Base-by-base conservation (phyloP, 2,329 filamentous ascomycete genomes). In the Pyricularia pennisetigena region DNA sequence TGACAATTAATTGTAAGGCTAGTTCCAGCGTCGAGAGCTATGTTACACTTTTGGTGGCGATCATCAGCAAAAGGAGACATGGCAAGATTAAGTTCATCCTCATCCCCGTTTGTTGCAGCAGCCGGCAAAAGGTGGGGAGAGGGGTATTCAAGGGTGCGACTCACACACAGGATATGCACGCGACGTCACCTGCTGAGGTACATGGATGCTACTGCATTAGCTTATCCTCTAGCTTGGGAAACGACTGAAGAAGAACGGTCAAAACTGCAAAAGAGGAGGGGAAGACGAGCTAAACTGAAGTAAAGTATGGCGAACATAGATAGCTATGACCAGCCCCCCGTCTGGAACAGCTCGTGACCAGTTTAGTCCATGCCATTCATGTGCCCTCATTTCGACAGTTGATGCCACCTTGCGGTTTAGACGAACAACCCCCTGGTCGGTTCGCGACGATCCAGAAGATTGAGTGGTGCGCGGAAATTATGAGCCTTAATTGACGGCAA, bases 381-480 rank as follows among this genome's bases (percentile, higher is more conserved):
- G 49, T 65, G 49, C 54, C 66, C 59, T 26, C 61, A 62, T 54
- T 32, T 41, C 49, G 9, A 54, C 24, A 65, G 68, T 65, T 68
- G 65, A 72, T 71, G 71, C 71, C 71, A 71, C 71, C 69, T 71
- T 68, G 68, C 70, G 68, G 35, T 65, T 70, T 64, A 24, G 61
- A 54, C 23, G 63, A 65, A 30, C 28, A 67, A 62, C 49, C 35
- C 65, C 64, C 35, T 66, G 32, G 64, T 66, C 30, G 23, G 16
- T 57, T 28, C 24, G 14, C 64, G 64, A 66, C 41, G 64, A 62
- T 62, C 59, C 59, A 62, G 24, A 26, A 62, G 41, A 62, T 28
- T 28, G 59, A 16, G 10, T 62, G 59, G 59, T 28, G 24, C 14
- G 26, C 14, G 24, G 26, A 28, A 16, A 28, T 62, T 62, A 28